Conservation (phyloP, 2,329 filamentous ascomycete genomes). For the Acrodontium crateriforme region DNA sequence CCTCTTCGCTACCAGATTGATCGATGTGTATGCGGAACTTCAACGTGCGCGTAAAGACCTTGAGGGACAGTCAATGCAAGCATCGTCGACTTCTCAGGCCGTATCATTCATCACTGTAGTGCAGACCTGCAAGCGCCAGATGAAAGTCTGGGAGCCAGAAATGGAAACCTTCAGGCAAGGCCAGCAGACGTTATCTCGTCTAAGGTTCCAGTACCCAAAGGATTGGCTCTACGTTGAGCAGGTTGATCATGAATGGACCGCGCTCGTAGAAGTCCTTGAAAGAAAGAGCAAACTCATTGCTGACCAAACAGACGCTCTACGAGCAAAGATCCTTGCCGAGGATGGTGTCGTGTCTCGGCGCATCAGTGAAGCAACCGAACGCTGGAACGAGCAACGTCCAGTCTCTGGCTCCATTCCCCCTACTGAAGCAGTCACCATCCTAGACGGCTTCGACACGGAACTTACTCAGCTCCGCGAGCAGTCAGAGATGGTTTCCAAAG, state of each 20-base stretch:
- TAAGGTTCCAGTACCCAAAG: conserved; percentile 82
- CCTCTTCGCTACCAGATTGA: conserved; percentile 78
- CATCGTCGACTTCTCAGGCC: conserved; percentile 88
- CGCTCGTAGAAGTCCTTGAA: conserved; percentile 78
- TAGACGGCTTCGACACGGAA: conserved; percentile 69
- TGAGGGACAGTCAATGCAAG: conserved; percentile 82
- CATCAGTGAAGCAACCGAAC: conserved; percentile 66
- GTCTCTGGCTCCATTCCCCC: conserved; percentile 89
- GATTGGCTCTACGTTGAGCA: conserved; percentile 96
- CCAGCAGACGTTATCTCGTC: conserved; percentile 77
- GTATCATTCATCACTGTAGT: conserved; percentile 98
- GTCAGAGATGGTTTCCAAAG: conserved; percentile 84
- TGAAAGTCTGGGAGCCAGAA: conserved; percentile 87
- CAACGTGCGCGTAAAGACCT: conserved; percentile 81
- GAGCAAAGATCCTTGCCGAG: conserved; percentile 87
- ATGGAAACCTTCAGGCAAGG: conserved; percentile 93
- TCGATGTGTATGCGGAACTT: conserved; percentile 83
- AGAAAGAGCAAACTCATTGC: conserved; percentile 92
- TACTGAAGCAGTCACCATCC: conserved; percentile 69
- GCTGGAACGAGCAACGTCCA: conserved; percentile 95
- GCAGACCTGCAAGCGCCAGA: conserved; percentile 87
- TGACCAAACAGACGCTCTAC: conserved; percentile 87
- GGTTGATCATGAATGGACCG: conserved; percentile 90
- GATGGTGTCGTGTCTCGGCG: conserved; percentile 83
- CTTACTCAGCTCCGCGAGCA: conserved; percentile 78